phyloP scores from a whole-genome alignment of 2,329 filamentous ascomycete genomes.

The Fusarium dimerum region DNA sequence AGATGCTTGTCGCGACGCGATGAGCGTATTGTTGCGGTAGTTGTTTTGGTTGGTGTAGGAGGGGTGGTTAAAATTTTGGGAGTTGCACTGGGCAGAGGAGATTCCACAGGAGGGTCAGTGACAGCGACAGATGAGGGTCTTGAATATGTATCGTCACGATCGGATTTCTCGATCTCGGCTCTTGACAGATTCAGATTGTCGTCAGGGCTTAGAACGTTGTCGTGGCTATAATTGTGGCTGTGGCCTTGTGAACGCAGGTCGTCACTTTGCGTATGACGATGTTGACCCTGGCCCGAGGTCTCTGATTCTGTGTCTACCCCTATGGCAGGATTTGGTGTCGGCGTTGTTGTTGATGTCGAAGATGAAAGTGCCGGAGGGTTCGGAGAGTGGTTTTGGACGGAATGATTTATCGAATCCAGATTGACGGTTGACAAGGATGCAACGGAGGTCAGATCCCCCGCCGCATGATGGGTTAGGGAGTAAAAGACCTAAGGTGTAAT shows the following conservation, averaged over 20 bases:
- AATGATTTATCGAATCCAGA: conserved; percentile 56
- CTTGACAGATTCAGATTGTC: conserved; percentile 26
- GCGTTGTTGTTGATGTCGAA: conserved; percentile 13
- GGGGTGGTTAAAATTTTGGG: conserved; percentile 12
- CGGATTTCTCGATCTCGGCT: conserved; percentile 16
- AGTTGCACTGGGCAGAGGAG: background rate
- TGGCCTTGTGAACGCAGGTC: conserved; percentile 14
- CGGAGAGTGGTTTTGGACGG: conserved; percentile 26
- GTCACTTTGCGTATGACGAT: conserved; percentile 6
- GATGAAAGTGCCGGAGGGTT: conserved; percentile 19
- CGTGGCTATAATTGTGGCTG: conserved; percentile 24
- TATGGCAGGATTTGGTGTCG: conserved; percentile 14
- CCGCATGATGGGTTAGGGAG: conserved; percentile 51
- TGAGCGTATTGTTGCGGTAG: conserved; percentile 30
- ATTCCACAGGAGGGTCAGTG: conserved; percentile 15
- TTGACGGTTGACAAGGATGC: conserved; percentile 50
- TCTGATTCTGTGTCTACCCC: conserved; percentile 17
- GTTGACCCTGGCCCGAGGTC: conserved; percentile 14
- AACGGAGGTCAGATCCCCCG: conserved; percentile 57
- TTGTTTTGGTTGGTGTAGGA: conserved; percentile 11
- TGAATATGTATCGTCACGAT: conserved; percentile 16
- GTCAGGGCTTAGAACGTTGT: conserved; percentile 20
- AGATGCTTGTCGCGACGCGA: conserved; percentile 56
- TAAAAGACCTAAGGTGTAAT: conserved; percentile 20
- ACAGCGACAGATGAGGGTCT: conserved; percentile 6